phyloP scores from a whole-genome alignment of 257 asterid species.

The Lithospermum erythrorhizon region DNA sequence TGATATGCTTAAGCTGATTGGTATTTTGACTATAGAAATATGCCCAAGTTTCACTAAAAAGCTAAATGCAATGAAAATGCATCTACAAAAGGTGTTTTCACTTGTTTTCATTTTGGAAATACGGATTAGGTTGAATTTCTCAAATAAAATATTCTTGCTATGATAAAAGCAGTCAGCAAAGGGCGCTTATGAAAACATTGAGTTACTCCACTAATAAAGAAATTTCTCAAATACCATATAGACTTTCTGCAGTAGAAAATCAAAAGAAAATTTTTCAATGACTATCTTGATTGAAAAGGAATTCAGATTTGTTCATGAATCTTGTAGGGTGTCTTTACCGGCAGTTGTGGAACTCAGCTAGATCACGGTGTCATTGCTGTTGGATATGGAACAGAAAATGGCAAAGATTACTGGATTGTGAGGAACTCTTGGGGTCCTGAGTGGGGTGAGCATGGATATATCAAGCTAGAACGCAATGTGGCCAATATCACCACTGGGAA shows the following conservation, averaged over 20 bases:
- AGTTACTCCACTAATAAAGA: background rate
- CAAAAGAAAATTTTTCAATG: no score
- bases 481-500: slow-evolving; percentile 44
- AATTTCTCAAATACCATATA: no score
- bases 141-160: background rate
- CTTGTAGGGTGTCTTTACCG: slow-evolving; percentile 70
- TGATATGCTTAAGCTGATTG: no score
- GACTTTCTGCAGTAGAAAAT: no score
- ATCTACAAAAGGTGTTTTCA: no score
- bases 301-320: background rate
- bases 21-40: background rate
- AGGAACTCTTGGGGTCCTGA: slow-evolving; percentile 76
- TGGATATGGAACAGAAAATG: slow-evolving; percentile 59
- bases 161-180: background rate
- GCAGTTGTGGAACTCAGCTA: slow-evolving; percentile 52
- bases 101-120: background rate
- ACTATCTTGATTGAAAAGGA: background rate
- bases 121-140: background rate
- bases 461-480: slow-evolving; percentile 60
- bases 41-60: no score
- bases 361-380: slow-evolving; percentile 81
- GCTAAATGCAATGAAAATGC: background rate
- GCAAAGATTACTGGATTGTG: slow-evolving; percentile 66
- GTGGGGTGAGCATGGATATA: slow-evolving; percentile 87
- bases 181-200: background rate